Evolutionary conservation across 305 asterid species (phyloP).

Genomic region (Rubia tinctorum): DNA sequence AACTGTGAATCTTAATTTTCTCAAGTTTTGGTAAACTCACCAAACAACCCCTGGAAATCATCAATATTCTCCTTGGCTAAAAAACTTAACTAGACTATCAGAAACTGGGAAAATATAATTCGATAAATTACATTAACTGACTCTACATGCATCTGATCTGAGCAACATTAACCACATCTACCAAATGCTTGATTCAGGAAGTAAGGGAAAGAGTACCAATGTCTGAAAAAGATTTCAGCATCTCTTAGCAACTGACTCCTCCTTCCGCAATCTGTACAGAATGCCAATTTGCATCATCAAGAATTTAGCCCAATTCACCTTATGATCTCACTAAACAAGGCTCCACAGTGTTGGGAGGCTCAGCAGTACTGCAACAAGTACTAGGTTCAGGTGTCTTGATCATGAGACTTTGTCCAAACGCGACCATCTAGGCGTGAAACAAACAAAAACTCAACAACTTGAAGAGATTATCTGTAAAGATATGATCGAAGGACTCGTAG

Average conservation of each 20-base stretch:
- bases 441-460: not conserved
- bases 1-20: not conserved
- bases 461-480: not conserved
- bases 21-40: not conserved
- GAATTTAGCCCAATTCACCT: not conserved
- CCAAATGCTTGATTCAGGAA: not conserved
- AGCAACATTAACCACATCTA: not conserved
- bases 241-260: not conserved
- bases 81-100: not conserved
- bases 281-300: slow-evolving; percentile 3
- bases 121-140: not conserved
- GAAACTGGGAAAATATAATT: not conserved
- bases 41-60: not conserved
- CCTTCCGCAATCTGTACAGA: slow-evolving; percentile 3
- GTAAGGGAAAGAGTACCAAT: slow-evolving; percentile 3
- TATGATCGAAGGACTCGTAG: not conserved
- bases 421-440: slow-evolving; percentile 52
- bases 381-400: slow-evolving; percentile 40
- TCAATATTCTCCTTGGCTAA: too few relatives aligned
- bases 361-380: slow-evolving; percentile 20
- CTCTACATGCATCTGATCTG: not conserved
- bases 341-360: slow-evolving; percentile 21
- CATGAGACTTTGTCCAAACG: slow-evolving; percentile 56
- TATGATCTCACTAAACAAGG: slow-evolving; percentile 19
- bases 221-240: not conserved